These are phyloP conservation scores for Annulohypoxylon bovei DNA, from an alignment of 495 filamentous ascomycete genomes.

Conservation along the genomic window DNA sequence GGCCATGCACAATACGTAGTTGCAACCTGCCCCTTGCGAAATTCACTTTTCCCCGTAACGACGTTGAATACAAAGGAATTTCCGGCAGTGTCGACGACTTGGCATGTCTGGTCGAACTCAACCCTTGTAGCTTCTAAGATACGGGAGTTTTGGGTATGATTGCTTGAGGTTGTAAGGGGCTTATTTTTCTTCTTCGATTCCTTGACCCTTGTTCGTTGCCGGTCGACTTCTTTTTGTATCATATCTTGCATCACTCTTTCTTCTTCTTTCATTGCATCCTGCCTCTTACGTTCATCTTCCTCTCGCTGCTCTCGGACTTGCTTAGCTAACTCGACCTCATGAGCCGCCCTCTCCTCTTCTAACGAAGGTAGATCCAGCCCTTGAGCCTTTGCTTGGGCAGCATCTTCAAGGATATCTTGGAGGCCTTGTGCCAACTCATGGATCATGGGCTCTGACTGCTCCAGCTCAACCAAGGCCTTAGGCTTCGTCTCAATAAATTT, in stretches of 20 bases:
- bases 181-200: constrained; percentile 61
- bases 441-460: constrained; percentile 85
- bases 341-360: constrained; percentile 85
- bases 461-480: constrained; percentile 65
- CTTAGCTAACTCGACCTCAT: constrained; percentile 62
- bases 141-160: constrained; percentile 24
- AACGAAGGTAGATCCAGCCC: constrained; percentile 82
- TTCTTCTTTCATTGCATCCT: constrained; percentile 74
- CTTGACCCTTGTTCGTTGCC: constrained; percentile 67
- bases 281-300: constrained; percentile 58
- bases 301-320: constrained; percentile 60
- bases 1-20: constrained; percentile 76
- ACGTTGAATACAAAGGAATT: constrained; percentile 68
- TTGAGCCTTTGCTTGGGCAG: constrained; percentile 74
- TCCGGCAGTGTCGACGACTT: constrained; percentile 65
- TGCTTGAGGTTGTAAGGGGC: constrained; percentile 35
- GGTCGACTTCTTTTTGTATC: constrained; percentile 77
- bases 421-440: constrained; percentile 84
- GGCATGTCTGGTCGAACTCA: constrained; percentile 75
- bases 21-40: constrained; percentile 64
- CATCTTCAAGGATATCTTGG: constrained; percentile 89
- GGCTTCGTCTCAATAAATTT: constrained; percentile 75
- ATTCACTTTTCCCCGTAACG: constrained; percentile 69
- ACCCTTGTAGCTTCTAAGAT: constrained; percentile 51
- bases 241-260: constrained; percentile 77